Base-by-base conservation (phyloP, 805 yeast species). In the Candida corydali region DNA sequence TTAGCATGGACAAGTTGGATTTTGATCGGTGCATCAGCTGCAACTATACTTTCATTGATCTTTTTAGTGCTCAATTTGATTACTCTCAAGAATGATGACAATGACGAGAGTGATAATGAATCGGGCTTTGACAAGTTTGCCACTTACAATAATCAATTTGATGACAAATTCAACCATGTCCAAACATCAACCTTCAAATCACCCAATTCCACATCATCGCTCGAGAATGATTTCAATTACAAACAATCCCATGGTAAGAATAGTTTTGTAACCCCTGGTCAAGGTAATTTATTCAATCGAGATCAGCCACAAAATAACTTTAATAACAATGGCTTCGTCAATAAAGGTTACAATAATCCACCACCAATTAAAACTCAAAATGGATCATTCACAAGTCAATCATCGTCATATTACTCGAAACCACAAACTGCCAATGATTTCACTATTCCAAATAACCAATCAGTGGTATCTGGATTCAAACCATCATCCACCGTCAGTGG, bases 1-100 rank as follows among this genome's bases (percentile, higher is more conserved):
- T 67, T 81, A 12, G 59, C 69, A 5, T 84, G 89, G 89, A 69
- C 79, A n/a, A 69, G 80, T 7, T 84, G 91, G 89, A 53, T 80
- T 23, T 64, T 81, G 49, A 70, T 83, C 19, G 87, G 82, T 1
- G 73, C 86, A 3, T 82, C 85, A 9, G 81, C 69, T 0, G 57
- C 79, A 37, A 69, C 70, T 38, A 59, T 84, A 40, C 37, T 78
- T 2, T 58, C 78, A 2, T 41, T 80, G 2, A 74, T 83, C 5
- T 54, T 77, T 28, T 60, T 74, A 20, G 65, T 74, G 34, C 39
- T 63, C 12, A 49, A 54, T 4, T 50, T 57, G 28, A 48, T 49
- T 20, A 46, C 75, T 18, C 68, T 36, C 8, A 43, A 41, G 4
- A 43, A 39, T n/a, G 49, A 49, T 16, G 43, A 40, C 12, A 47